Conservation (phyloP, 1,139 yeast species). For the Hemisphaericaspora lyxosophila region DNA sequence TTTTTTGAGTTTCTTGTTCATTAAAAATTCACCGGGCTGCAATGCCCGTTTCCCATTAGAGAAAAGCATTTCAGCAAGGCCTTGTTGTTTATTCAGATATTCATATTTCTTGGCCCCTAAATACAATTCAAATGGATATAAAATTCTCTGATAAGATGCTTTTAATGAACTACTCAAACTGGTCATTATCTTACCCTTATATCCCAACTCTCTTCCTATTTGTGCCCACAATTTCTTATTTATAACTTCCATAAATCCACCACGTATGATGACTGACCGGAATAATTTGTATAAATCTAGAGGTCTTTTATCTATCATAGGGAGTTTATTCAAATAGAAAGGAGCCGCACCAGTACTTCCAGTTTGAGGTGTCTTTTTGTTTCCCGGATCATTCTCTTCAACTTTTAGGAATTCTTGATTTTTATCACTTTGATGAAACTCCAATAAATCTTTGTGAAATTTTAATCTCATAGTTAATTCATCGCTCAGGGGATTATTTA, state of each 20-base stretch:
- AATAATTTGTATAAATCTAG: constrained; percentile 55
- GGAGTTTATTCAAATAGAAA: constrained; percentile 26
- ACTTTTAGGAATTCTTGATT: constrained; percentile 8
- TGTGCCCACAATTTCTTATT: constrained; percentile 60
- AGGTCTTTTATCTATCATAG: constrained; percentile 57
- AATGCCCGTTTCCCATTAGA: constrained; percentile 12
- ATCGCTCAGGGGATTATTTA: constrained; percentile 29
- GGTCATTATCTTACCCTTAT: constrained; percentile 56
- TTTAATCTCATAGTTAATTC: constrained; percentile 30
- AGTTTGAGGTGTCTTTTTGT: constrained; percentile 2
- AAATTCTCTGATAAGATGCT: constrained; percentile 47
- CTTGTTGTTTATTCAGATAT: constrained; percentile 2
- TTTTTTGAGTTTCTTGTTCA: constrained; percentile 7
- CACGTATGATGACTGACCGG: constrained; percentile 52
- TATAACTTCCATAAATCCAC: constrained; percentile 59
- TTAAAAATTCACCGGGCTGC: constrained; percentile 5
- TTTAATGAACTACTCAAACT: constrained; percentile 70
- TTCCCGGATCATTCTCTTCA: constrained; percentile 6
- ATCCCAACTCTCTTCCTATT: constrained; percentile 75
- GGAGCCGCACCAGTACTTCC: constrained; percentile 2
- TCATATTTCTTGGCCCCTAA: constrained; percentile 18
- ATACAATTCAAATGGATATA: constrained; percentile 34
- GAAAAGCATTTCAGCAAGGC: constrained; percentile 1
- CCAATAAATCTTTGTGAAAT: constrained; percentile 31
- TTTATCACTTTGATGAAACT: constrained; percentile 15